Evolutionary conservation across 495 filamentous ascomycete species (phyloP), one percentile per base, ranked within the genome.

Genomic region (Aspergillus ostianus): DNA sequence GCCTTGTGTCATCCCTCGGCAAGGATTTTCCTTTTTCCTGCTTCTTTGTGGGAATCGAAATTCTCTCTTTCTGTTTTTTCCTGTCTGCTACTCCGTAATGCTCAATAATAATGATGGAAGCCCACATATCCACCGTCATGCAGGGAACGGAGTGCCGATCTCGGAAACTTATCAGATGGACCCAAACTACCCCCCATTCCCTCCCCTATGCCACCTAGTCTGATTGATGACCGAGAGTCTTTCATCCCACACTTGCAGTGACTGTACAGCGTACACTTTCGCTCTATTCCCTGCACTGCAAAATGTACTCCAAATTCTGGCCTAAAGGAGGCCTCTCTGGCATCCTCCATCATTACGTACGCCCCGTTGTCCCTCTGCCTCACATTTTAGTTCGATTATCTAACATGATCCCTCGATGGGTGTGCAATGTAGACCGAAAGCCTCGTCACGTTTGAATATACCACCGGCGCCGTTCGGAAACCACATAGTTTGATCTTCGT

Each of bases 401-500:
- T 17, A 52, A 52, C 17, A 32, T 23, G 21, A 19, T 18, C n/a
- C 1, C n/a, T 19, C 10, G 12, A 41, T 41, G 36, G 36, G 36
- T 41, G 36, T 20, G 15, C 0, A 20, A 30, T 8, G 3, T 47
- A 80, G 77, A 80, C 77, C 8, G 79, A 80, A 60, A 75, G 71
- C 32, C 76, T 80, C 18, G 70, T 78, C 41, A 69, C 75, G 5
- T 80, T 80, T 55, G 77, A 81, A 72, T 80, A 72, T 56, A 71
- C 72, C 5, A 61, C 68, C 52, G 57, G 44, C 29, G 46, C 69
- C 7, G 47, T 60, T 48, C 66, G 59, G n/a, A 71, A 77, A 65
- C 74, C 77, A 29, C 85, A 95, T 76, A 86, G 85, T 20, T 74
- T 97, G 32, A 72, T 97, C 61, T 95, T 93, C 73, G 80, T 96